phyloP scores from a whole-genome alignment of 2,329 filamentous ascomycete species.

The Xenosphaeropsis pyriputrescens region DNA sequence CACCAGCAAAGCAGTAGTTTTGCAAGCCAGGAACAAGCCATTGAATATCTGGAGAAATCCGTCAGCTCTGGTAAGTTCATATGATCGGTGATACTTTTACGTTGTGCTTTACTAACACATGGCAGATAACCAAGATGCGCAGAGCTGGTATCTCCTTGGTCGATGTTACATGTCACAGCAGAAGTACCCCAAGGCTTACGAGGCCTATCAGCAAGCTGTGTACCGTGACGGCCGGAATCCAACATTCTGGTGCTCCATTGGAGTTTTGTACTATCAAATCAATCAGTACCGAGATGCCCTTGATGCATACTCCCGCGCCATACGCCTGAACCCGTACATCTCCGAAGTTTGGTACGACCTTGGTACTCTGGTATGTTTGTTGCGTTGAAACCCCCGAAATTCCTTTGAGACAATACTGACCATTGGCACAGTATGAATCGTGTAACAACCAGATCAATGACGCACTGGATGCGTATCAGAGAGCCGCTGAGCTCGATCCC shows the following conservation, averaged over 20 bases:
- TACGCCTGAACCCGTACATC: slow-evolving; percentile 92
- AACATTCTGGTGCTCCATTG: slow-evolving; percentile 99
- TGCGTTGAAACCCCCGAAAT: slow-evolving; percentile 6
- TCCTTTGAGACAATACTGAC: slow-evolving; percentile 10
- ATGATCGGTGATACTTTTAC: slow-evolving; percentile 7
- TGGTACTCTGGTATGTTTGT: slow-evolving; percentile 68
- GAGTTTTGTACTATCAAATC: slow-evolving; percentile 97
- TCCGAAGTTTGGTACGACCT: slow-evolving; percentile 99
- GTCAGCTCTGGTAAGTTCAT: slow-evolving; percentile 65
- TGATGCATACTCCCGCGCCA: slow-evolving; percentile 93
- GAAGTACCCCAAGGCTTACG: slow-evolving; percentile 96
- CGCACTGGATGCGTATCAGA: slow-evolving; percentile 87
- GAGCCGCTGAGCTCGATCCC: slow-evolving; percentile 88
- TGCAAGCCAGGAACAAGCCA: slow-evolving; percentile 85
- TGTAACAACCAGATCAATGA: slow-evolving; percentile 98
- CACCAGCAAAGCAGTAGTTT: slow-evolving; percentile 92
- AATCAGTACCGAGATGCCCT: slow-evolving; percentile 98
- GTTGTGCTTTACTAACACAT: slow-evolving; percentile 18
- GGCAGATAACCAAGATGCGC: slow-evolving; percentile 80
- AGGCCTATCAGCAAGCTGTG: slow-evolving; percentile 96
- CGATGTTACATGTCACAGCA: slow-evolving; percentile 99
- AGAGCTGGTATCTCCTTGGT: slow-evolving; percentile 96
- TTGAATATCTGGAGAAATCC: slow-evolving; percentile 94
- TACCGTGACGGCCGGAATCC: slow-evolving; percentile 96
- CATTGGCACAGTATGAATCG: slow-evolving; percentile 63